Conservation (phyloP, 2,329 filamentous ascomycete species). For the Penicillium occitanis region DNA sequence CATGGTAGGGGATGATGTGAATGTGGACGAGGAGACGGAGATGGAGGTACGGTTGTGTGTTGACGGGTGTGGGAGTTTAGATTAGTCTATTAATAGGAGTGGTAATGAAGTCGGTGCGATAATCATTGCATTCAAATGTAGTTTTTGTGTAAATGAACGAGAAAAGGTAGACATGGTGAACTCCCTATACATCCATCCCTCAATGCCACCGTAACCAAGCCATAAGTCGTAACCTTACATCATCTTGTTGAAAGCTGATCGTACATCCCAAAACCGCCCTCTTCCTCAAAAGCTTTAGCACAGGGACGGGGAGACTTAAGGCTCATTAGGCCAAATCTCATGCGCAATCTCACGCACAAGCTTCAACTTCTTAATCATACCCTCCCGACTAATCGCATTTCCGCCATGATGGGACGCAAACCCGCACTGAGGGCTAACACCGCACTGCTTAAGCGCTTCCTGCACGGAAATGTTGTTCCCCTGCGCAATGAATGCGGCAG, state of each 20-base stretch:
- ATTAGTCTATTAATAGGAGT: background rate
- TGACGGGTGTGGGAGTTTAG: constrained; percentile 7
- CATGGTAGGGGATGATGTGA: background rate
- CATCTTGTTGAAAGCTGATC: constrained; percentile 11
- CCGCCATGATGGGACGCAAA: constrained; percentile 74
- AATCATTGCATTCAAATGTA: background rate
- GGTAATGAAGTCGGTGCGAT: background rate
- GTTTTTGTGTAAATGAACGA: background rate
- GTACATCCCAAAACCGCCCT: background rate
- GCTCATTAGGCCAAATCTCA: constrained; percentile 65
- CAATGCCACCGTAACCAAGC: background rate
- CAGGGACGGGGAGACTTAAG: constrained; percentile 29
- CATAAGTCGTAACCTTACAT: constrained; percentile 4
- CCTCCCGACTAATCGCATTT: constrained; percentile 66
- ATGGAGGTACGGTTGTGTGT: constrained; percentile 17
- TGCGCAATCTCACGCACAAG: constrained; percentile 71
- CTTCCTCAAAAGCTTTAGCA: too few species aligned
- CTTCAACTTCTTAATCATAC: constrained; percentile 71
- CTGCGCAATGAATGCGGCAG: constrained; percentile 68
- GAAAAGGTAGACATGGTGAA: background rate
- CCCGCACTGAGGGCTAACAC: constrained; percentile 70
- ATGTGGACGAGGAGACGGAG: constrained; percentile 11
- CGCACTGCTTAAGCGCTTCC: constrained; percentile 67
- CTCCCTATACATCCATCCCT: background rate
- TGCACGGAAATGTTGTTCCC: constrained; percentile 64